phyloP scores from a whole-genome alignment of 352 stramenopile species.

The Phytophthora lateralis region DNA sequence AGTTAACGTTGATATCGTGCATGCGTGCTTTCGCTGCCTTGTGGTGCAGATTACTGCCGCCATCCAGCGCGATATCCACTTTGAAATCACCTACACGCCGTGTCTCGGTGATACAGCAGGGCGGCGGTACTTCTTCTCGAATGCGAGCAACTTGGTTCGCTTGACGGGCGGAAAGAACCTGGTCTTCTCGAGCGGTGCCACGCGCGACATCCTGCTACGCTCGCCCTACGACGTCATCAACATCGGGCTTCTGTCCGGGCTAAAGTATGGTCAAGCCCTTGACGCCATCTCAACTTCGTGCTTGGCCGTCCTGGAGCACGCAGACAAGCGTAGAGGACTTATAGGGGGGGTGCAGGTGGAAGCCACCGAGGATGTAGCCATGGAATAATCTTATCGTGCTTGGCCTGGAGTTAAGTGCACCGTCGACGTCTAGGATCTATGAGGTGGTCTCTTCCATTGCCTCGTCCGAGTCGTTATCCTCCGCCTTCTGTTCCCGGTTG shows the following conservation, averaged over 20 bases:
- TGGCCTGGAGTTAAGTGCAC: background rate
- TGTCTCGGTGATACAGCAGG: slow-evolving; percentile 77
- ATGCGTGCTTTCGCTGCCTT: background rate
- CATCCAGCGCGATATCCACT: slow-evolving; percentile 74
- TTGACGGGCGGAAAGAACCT: slow-evolving; percentile 72
- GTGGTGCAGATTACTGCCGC: slow-evolving; percentile 61
- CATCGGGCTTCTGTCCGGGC: slow-evolving; percentile 69
- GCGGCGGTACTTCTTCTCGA: slow-evolving; percentile 88
- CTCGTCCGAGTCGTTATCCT: slow-evolving; percentile 23
- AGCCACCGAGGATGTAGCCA: slow-evolving; percentile 45
- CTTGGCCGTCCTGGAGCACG: slow-evolving; percentile 61
- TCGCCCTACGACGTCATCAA: slow-evolving; percentile 86
- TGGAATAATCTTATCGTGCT: slow-evolving; percentile 43
- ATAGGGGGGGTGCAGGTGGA: slow-evolving; percentile 51
- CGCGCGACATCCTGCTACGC: slow-evolving; percentile 75
- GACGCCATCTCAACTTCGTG: slow-evolving; percentile 68
- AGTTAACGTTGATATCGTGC: slow-evolving; percentile 2
- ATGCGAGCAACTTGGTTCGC: slow-evolving; percentile 79
- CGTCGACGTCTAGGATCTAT: slow-evolving; percentile 11
- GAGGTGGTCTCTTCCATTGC: slow-evolving; percentile 32
- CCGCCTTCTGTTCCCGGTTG: slow-evolving; percentile 15
- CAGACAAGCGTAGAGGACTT: slow-evolving; percentile 57
- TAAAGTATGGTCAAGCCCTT: slow-evolving; percentile 74
- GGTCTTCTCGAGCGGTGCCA: slow-evolving; percentile 75
- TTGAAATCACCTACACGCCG: slow-evolving; percentile 84